phyloP scores from a whole-genome alignment of 2,329 filamentous ascomycete species.

The Colletotrichum sp. region DNA sequence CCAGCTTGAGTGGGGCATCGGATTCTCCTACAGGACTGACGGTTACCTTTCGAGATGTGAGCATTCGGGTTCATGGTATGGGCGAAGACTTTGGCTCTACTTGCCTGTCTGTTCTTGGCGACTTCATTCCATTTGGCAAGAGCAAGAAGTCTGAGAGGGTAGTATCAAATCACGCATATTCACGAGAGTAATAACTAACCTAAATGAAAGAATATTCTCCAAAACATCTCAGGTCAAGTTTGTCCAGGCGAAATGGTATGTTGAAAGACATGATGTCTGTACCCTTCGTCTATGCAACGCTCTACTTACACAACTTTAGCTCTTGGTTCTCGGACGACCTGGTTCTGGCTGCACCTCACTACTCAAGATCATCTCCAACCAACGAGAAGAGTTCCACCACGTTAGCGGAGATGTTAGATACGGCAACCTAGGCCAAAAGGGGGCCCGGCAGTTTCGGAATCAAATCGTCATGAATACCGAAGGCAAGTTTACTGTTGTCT shows the following conservation, averaged over 20 bases:
- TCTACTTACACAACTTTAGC: conserved; percentile 16
- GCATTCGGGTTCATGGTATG: not conserved
- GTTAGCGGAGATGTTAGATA: conserved; percentile 30
- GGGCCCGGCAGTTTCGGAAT: conserved; percentile 28
- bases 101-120: not conserved
- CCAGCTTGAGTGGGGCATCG: not conserved
- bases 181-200: no score
- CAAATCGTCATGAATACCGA: conserved; percentile 37
- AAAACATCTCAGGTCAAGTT: not conserved
- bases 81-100: not conserved
- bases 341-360: conserved; percentile 36
- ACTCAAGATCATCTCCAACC: conserved; percentile 32
- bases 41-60: not conserved
- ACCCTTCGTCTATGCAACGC: not conserved
- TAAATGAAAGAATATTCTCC: not conserved
- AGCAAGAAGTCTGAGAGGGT: not conserved
- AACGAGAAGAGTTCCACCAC: conserved; percentile 29
- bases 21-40: not conserved
- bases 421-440: conserved; percentile 27
- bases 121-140: not conserved
- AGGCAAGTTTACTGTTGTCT: not conserved
- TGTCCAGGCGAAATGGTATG: not conserved
- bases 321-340: conserved; percentile 35
- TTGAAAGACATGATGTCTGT: not conserved
- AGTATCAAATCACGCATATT: not conserved